phyloP scores from a whole-genome alignment of 2,329 filamentous ascomycete genomes.

The Exophiala sp. region DNA sequence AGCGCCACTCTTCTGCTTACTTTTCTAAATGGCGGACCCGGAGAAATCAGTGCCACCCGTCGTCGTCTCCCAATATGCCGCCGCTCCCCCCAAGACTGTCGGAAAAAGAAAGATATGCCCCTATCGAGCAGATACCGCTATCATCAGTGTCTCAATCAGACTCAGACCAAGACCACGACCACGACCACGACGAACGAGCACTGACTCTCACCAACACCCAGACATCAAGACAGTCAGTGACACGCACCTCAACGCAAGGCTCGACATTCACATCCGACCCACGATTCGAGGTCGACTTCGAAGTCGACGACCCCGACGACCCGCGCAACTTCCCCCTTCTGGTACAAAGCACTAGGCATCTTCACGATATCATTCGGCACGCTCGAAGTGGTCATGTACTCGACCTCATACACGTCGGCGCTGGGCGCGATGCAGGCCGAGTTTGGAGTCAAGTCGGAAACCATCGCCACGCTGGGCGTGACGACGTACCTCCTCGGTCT shows the following conservation, averaged over 20 bases:
- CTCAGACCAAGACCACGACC: conserved; percentile 17
- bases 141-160: conserved; percentile 17
- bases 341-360: conserved; percentile 52
- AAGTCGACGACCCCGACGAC: conserved; percentile 56
- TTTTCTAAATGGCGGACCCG: conserved; percentile 12
- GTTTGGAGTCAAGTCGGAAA: conserved; percentile 54
- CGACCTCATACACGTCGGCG: conserved; percentile 70
- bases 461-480: conserved; percentile 65
- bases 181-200: conserved; percentile 20
- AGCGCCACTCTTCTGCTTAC: neutral
- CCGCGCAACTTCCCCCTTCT: conserved; percentile 63
- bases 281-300: conserved; percentile 69
- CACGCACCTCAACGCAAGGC: conserved; percentile 41
- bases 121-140: conserved; percentile 15
- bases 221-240: conserved; percentile 22
- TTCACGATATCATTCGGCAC: conserved; percentile 54
- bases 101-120: conserved; percentile 19
- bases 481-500: conserved; percentile 74
- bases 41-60: conserved; percentile 17
- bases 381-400: conserved; percentile 60
- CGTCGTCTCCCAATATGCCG: conserved; percentile 11
- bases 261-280: conserved; percentile 46
- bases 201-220: conserved; percentile 20
- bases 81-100: conserved; percentile 9
- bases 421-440: conserved; percentile 63